phyloP scores from a whole-genome alignment of 306 rosid genomes.

The Styphnolobium japonicum region DNA sequence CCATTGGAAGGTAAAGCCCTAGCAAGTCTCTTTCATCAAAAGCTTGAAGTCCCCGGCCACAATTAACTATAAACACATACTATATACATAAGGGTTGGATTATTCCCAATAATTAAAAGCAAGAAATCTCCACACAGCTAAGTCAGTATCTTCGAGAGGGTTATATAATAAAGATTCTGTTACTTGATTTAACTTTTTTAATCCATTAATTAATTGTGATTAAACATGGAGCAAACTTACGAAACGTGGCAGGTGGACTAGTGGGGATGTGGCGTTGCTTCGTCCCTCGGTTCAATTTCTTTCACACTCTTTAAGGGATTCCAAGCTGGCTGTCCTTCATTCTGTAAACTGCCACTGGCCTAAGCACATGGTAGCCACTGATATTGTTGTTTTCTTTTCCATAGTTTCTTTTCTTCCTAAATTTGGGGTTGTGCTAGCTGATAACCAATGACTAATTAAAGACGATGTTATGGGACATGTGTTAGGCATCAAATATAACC shows the following conservation, averaged over 20 bases:
- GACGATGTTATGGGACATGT: conserved; percentile 34
- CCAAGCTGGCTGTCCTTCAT: conserved; percentile 56
- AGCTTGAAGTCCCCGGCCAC: conserved; percentile 37
- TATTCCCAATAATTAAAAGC: conserved; percentile 55
- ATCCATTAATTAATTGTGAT: conserved; percentile 28
- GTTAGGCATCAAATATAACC: conserved; percentile 29
- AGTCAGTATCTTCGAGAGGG: conserved; percentile 45
- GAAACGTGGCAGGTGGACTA: conserved; percentile 49
- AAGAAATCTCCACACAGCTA: conserved; percentile 69
- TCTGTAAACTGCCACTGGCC: conserved; percentile 39
- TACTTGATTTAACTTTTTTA: conserved; percentile 20
- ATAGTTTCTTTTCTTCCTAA: neutral
- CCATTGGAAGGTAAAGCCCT: conserved; percentile 45
- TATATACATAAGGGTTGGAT: conserved; percentile 34
- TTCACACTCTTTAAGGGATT: conserved; percentile 50
- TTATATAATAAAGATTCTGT: conserved; percentile 41
- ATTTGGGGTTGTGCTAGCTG: neutral
- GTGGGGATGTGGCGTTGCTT: conserved; percentile 53
- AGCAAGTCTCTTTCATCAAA: conserved; percentile 51
- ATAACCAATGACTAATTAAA: conserved; percentile 4
- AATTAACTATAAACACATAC: conserved; percentile 2
- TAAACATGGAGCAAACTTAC: conserved; percentile 34
- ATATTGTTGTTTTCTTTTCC: neutral
- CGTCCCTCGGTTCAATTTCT: conserved; percentile 34
- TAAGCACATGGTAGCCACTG: conserved; percentile 64